Evolutionary conservation across 1,284 basidiomycete species (phyloP).

Genomic region (Golubevia pallescens): DNA sequence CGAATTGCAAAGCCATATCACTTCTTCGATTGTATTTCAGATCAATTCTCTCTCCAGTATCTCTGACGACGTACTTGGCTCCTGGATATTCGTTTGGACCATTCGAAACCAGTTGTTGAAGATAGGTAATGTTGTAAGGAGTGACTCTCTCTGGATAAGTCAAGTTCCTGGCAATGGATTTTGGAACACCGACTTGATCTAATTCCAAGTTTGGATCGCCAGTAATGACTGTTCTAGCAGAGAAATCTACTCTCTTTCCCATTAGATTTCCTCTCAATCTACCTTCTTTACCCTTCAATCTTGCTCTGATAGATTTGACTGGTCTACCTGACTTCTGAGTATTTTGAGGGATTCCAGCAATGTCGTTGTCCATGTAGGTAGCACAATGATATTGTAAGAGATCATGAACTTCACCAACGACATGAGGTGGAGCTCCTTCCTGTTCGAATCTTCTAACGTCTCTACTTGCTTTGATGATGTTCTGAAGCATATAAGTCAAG

Average conservation of each 20-base stretch:
- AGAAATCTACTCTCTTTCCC: constrained; percentile 99
- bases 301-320: constrained; percentile 96
- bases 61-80: constrained; percentile 94
- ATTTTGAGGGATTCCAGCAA: constrained; percentile 96
- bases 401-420: constrained; percentile 95
- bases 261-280: constrained; percentile 96
- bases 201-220: constrained; percentile 96
- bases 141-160: constrained; percentile 98
- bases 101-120: constrained; percentile 95
- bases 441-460: constrained; percentile 91
- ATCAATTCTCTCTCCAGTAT: constrained; percentile 97
- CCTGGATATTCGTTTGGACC: constrained; percentile 95
- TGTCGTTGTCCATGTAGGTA: constrained; percentile 99
- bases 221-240: constrained; percentile 97
- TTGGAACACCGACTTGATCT: constrained; percentile 98
- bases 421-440: constrained; percentile 94
- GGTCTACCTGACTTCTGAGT: constrained; percentile 97
- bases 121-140: constrained; percentile 92
- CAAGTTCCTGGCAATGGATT: constrained; percentile 94
- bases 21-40: constrained; percentile 89
- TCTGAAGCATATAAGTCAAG: constrained; percentile 96
- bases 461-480: constrained; percentile 94
- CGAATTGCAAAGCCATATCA: constrained; percentile 96
- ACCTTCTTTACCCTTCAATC: constrained; percentile 98
- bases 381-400: constrained; percentile 95